Conservation (phyloP, 306 rosid genomes). For the Vigna nakashimae region DNA sequence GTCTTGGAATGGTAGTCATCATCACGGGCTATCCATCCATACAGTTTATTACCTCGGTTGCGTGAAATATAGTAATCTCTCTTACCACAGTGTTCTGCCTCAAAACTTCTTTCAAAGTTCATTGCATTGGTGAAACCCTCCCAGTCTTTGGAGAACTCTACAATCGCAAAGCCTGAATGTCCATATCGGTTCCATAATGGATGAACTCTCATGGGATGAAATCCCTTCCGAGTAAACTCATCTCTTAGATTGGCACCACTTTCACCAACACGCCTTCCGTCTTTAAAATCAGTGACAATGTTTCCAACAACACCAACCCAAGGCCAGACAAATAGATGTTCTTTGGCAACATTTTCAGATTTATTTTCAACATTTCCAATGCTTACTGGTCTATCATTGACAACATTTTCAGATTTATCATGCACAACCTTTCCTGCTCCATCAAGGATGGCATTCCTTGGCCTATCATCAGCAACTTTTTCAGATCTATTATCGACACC, state of each 20-base stretch:
- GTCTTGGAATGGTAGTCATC: constrained; percentile 43
- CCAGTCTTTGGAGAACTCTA: constrained; percentile 72
- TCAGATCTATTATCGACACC: not conserved
- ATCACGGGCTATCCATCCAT: constrained; percentile 70
- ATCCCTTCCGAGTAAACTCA: constrained; percentile 63
- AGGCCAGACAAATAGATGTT: constrained; percentile 69
- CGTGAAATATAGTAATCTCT: constrained; percentile 42
- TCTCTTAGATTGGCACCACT: constrained; percentile 71
- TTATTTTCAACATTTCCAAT: not conserved
- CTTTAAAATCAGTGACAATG: constrained; percentile 52
- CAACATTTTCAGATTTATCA: constrained; percentile 34
- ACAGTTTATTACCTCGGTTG: constrained; percentile 51
- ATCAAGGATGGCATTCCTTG: not conserved
- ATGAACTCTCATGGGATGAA: constrained; percentile 69
- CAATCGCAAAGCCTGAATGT: constrained; percentile 76
- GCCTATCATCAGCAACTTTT: not conserved
- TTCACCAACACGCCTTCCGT: constrained; percentile 63
- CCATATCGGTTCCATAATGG: constrained; percentile 71
- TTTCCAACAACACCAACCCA: constrained; percentile 80
- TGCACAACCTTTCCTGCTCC: constrained; percentile 4
- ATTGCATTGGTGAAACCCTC: constrained; percentile 74
- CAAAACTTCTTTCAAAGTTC: constrained; percentile 71
- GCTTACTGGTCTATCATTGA: constrained; percentile 35
- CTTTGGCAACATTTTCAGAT: constrained; percentile 29
- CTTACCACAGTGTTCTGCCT: constrained; percentile 58